These are phyloP conservation scores for Vickermania spadyakhi DNA, from an alignment of 208 protist genomes.

Conservation along the genomic window DNA sequence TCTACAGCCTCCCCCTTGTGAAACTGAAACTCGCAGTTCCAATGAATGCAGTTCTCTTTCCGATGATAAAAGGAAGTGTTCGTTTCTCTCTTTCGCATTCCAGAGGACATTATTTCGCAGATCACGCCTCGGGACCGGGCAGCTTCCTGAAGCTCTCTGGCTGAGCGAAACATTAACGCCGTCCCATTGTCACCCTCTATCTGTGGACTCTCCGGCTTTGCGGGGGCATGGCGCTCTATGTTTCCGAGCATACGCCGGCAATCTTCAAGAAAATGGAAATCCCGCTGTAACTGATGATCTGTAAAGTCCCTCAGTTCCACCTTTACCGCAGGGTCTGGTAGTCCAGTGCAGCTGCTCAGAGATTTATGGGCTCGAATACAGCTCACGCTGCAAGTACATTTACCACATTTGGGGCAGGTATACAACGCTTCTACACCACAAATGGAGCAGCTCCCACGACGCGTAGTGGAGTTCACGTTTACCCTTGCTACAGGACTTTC, in stretches of 20 bases:
- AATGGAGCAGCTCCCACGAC: constrained; percentile 36
- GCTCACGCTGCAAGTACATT: constrained; percentile 61
- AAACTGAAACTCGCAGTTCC: constrained; percentile 79
- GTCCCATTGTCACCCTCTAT: constrained; percentile 52
- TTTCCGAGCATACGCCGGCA: constrained; percentile 59
- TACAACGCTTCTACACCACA: constrained; percentile 51
- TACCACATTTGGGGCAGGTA: constrained; percentile 66
- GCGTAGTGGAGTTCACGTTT: not conserved
- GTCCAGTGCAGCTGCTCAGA: constrained; percentile 48
- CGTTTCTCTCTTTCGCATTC: constrained; percentile 66
- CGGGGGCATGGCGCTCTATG: constrained; percentile 50
- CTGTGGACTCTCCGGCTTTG: not conserved
- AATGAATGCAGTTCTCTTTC: constrained; percentile 64
- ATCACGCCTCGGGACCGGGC: constrained; percentile 72
- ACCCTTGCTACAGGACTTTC: not conserved
- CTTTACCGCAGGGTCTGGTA: constrained; percentile 40
- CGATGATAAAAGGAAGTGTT: constrained; percentile 76
- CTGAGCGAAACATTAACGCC: no score
- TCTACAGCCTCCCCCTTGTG: constrained; percentile 8
- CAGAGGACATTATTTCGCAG: constrained; percentile 82
- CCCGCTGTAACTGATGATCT: constrained; percentile 59
- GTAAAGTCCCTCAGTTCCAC: constrained; percentile 61
- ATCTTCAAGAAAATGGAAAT: constrained; percentile 77
- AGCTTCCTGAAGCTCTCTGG: constrained; percentile 68
- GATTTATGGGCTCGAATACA: constrained; percentile 74